phyloP scores from a whole-genome alignment of 2,329 filamentous ascomycete genomes.

The Cercospora sp. region DNA sequence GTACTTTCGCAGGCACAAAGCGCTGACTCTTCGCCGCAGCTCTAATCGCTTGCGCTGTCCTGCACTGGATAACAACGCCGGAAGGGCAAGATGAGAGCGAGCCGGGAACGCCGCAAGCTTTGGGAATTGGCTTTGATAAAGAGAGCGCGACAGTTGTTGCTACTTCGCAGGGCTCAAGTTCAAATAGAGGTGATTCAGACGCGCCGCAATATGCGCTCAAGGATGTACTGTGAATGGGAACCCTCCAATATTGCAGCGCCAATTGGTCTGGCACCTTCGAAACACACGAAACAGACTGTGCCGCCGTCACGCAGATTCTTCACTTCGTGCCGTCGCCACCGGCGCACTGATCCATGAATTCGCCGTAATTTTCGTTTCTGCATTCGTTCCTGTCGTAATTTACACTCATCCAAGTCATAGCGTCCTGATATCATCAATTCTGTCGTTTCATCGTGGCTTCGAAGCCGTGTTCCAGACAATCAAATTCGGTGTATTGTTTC shows the following conservation, averaged over 20 bases:
- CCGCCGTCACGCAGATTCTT: background rate
- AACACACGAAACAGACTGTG: background rate
- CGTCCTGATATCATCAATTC: background rate
- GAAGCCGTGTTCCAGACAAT: slow-evolving; percentile 5
- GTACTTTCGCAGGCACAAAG: background rate
- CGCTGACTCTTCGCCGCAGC: slow-evolving; percentile 16
- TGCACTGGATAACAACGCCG: slow-evolving; percentile 26
- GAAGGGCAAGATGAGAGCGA: slow-evolving; percentile 17
- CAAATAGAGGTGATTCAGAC: background rate
- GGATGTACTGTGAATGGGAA: background rate
- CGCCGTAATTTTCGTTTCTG: background rate
- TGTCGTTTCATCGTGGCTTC: background rate
- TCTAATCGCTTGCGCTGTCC: slow-evolving; percentile 19
- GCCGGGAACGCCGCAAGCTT: slow-evolving; percentile 17
- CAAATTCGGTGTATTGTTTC: slow-evolving; percentile 7
- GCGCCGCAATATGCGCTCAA: slow-evolving; percentile 1
- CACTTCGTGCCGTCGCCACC: background rate
- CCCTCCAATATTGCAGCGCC: background rate
- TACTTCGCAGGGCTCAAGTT: background rate
- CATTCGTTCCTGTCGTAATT: background rate
- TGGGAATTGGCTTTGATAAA: slow-evolving; percentile 24
- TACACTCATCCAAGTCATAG: background rate
- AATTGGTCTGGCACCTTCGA: background rate
- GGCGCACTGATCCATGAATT: background rate
- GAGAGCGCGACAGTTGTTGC: slow-evolving; percentile 15